A percentile compares a stretch with the other conserved stretches of the same genome.
Conservation (phyloP, 73 alveolate species). For the Paraurostyla sp. region DNA sequence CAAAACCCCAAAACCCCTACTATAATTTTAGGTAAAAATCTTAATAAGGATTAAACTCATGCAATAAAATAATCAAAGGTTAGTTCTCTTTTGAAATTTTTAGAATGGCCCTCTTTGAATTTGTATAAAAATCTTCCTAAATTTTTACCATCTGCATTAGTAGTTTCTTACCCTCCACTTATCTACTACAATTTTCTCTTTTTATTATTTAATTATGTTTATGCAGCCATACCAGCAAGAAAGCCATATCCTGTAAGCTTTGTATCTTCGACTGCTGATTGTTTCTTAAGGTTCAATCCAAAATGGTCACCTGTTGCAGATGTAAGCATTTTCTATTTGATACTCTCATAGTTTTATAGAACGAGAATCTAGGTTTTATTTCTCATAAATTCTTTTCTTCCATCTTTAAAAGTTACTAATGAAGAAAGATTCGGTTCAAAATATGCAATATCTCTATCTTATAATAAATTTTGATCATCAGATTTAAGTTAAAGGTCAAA, state of each 20-base stretch:
- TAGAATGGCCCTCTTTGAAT: slow-evolving; percentile 62
- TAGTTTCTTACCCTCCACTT: not conserved
- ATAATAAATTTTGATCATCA: not conserved
- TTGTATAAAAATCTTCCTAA: slow-evolving; percentile 40
- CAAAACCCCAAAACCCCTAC: slow-evolving; percentile 24
- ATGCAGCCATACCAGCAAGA: slow-evolving; percentile 33
- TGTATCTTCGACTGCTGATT: slow-evolving; percentile 25
- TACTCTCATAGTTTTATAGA: slow-evolving; percentile 42
- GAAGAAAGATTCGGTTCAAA: slow-evolving; percentile 38
- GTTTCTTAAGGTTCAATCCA: not conserved
- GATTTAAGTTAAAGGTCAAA: slow-evolving; percentile 24
- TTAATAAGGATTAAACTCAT: not conserved
- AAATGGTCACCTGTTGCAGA: not conserved
- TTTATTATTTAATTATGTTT: not conserved
- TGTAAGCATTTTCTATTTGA: slow-evolving; percentile 33
- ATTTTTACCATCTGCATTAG: not conserved
- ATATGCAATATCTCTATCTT: slow-evolving; percentile 24
- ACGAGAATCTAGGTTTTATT: slow-evolving; percentile 22
- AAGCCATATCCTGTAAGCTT: slow-evolving; percentile 41
- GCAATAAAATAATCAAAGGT: slow-evolving; percentile 38
- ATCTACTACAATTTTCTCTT: slow-evolving; percentile 34
- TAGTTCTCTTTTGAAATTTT: slow-evolving; percentile 63
- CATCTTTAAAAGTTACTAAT: slow-evolving; percentile 35
- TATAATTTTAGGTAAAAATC: not conserved
- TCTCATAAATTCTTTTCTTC: slow-evolving; percentile 9